Evolutionary conservation across 73 alveolate genomes (phyloP), one percentile per base, ranked within the genome.

Genomic region (Paramecium caudatum): DNA sequence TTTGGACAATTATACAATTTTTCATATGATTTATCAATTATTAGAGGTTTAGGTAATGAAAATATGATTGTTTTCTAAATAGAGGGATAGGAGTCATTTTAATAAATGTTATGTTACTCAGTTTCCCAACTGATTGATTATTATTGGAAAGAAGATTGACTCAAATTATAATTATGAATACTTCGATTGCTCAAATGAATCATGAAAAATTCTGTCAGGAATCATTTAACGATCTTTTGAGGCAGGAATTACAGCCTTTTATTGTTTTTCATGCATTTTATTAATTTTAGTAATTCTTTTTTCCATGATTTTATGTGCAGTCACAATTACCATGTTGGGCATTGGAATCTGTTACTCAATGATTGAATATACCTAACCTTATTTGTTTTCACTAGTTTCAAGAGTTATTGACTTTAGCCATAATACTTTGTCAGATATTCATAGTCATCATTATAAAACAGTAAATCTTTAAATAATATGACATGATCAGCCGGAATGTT

Each of bases 401-500:
- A 25, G 70, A 82, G 47, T 45, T 46, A 21, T 7, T 47, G 91
- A 27, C 68, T 46, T 55, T 1, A 12, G 10, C 82, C 13, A 43
- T 83, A 83, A 43, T 47, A 83, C 12, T 65, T 48, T 34, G 55
- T 83, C 61, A 83, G 61, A 15, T 83, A 83, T 30, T 83, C 91
- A 8, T 83, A 50, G 16, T 83, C 91, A 34, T 83, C 91, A 34
- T 61, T 36, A 33, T 32, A 55, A 21, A 50, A 83, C 15, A 46
- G 27, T 13, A 55, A 55, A 34, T 83, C 91, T 27, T 83, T 83
- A 55, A 32, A 83, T 30, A 70, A 12, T n/a, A 83, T 83, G 0
- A 83, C 91, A 83, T 83, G 91, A 55, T 65, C 69, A n/a, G 61
- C 30, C 15, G 82, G 48, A 37, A 55, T 16, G 17, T 83, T 83